Base-by-base conservation (phyloP, 371 early-diverging fungal genomes). In the Apophysomyces elegans region DNA sequence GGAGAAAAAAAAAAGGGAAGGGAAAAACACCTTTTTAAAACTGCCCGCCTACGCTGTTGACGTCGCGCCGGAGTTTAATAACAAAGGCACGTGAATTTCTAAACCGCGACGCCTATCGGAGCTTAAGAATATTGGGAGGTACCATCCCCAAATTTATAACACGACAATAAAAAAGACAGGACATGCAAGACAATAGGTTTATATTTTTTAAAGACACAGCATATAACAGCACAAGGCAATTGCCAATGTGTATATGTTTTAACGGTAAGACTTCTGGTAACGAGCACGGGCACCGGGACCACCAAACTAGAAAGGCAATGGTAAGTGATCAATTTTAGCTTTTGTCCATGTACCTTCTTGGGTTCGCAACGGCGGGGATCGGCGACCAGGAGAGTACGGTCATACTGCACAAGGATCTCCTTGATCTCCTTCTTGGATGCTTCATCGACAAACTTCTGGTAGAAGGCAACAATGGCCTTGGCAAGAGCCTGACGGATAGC, bases 301-400 rank as follows among this genome's bases (percentile, higher is more conserved):
- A 82, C 99, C 99, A 85, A 99, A 99, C 91, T 50, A 50, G 54
- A 50, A 50, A 50, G 54, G 54, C 21, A 50, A 50, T 50, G 54
- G 21, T 50, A 26, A 50, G 54, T 50, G 54, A 50, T 26, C 54
- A 50, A 50, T 50, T 50, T 50, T 18, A 21, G 54, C 21, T 50
- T 11, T 50, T 21, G 54, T 21, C 54, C 54, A 50, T 50, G 54
- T 68, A 72, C 72, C 72, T 99, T 99, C 99, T 99, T 99, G 89
- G 99, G 97, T 85, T 99, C 99, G 89, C 95, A 95, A 84, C 99
- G 98, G 87, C 99, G 97, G 71, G 99, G 96, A 87, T 99, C 99
- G 68, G 99, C 96, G 69, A 99, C 99, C 62, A 99, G 90, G 65
- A 99, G 95, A 75, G 95, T 93, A 86, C 99, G 97, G 89, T 99